phyloP scores from a whole-genome alignment of 768 basidiomycete genomes.

The Austroboletus eburneus region DNA sequence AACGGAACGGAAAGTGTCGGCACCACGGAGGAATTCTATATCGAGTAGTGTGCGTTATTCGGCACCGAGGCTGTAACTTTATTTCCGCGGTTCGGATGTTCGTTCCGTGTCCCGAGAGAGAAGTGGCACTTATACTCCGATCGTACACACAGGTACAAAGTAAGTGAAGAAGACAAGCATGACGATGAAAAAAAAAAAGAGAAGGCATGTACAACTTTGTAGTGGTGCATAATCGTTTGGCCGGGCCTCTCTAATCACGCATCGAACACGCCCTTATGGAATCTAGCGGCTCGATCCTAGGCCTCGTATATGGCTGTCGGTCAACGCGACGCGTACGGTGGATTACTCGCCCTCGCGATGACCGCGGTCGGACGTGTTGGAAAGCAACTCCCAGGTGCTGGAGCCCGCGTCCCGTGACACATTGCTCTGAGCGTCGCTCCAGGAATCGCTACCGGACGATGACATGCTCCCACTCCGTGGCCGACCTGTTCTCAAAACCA shows the following conservation, averaged over 20 bases:
- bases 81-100: not conserved
- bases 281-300: too few relatives aligned
- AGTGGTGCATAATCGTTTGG: too few relatives aligned
- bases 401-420: not conserved
- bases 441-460: constrained; percentile 15
- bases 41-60: not conserved
- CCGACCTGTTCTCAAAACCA: not conserved
- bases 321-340: too few relatives aligned
- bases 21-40: not conserved
- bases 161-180: too few relatives aligned
- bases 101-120: too few relatives aligned
- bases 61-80: not conserved
- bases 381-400: constrained; percentile 25
- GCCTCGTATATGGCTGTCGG: too few relatives aligned
- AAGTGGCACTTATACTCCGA: not conserved
- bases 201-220: not conserved
- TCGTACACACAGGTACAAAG: too few relatives aligned
- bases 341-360: not conserved
- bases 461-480: constrained; percentile 15
- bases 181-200: not conserved
- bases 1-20: not conserved
- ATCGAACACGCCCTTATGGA: not conserved
- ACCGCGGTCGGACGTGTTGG: constrained; percentile 6
- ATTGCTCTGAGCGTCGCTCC: constrained; percentile 28
- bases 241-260: not conserved